Evolutionary conservation across 352 stramenopile species (phyloP).

Genomic region (Globisporangium nagaii): DNA sequence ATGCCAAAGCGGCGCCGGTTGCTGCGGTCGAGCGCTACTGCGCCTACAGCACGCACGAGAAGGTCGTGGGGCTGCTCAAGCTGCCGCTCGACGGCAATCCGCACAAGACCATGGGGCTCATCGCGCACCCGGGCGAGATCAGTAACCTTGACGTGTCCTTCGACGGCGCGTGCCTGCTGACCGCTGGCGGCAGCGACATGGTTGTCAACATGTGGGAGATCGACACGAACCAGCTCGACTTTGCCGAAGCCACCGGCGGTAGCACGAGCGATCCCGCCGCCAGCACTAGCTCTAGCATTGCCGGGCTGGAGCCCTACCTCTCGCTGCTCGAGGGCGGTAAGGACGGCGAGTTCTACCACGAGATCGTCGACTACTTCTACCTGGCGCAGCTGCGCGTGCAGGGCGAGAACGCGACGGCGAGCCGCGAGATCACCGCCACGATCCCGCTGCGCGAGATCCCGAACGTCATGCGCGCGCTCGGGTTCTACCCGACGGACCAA

Average conservation of each 20-base stretch:
- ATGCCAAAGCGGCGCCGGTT: no score
- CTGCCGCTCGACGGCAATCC: conserved; percentile 91
- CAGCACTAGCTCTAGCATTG: background rate
- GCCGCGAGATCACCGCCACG: conserved; percentile 53
- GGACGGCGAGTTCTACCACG: conserved; percentile 81
- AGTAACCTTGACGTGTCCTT: conserved; percentile 78
- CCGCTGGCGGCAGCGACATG: conserved; percentile 82
- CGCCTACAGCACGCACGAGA: conserved; percentile 77
- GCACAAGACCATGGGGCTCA: conserved; percentile 89
- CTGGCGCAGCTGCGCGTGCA: conserved; percentile 89
- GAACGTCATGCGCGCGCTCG: conserved; percentile 89
- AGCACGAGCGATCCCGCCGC: conserved; percentile 3
- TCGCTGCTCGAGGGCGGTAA: conserved; percentile 82
- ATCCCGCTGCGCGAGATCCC: conserved; percentile 88
- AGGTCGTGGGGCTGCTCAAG: conserved; percentile 80
- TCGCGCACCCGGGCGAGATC: conserved; percentile 88
- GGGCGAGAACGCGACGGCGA: conserved; percentile 81
- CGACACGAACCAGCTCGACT: conserved; percentile 67
- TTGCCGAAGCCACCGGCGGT: conserved; percentile 44
- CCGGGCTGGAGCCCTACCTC: conserved; percentile 65
- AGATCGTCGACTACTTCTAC: conserved; percentile 95
- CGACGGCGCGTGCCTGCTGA: conserved; percentile 86
- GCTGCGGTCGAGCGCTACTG: conserved; percentile 84
- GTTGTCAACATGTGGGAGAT: conserved; percentile 92
- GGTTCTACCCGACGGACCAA: conserved; percentile 90